These are phyloP conservation scores for Chrysanthemum makinoi DNA, from an alignment of 129 eudicot species.

Conservation along the genomic window DNA sequence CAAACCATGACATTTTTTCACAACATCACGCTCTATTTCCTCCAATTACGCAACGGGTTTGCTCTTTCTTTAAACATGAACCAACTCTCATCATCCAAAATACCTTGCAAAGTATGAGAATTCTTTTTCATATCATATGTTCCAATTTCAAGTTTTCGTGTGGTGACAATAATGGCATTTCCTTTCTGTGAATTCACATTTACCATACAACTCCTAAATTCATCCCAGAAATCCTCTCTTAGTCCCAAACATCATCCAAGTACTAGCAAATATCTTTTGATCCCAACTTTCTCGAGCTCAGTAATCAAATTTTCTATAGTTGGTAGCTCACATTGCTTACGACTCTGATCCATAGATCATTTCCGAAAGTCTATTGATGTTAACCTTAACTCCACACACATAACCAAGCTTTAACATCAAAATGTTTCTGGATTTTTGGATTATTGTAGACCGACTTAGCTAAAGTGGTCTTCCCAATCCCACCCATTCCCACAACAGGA, in stretches of 20 bases:
- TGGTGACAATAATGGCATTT: constrained; percentile 4
- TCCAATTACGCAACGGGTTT: neutral
- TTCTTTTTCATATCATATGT: neutral
- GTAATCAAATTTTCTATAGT: neutral
- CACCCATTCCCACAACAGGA: neutral
- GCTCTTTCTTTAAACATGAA: constrained; percentile 5
- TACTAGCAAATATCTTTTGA: neutral
- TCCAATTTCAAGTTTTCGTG: neutral
- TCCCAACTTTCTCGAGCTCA: neutral
- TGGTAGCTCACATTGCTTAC: neutral
- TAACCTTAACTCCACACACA: neutral
- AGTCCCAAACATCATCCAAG: neutral
- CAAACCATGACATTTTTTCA: neutral
- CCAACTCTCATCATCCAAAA: neutral
- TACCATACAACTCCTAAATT: neutral
- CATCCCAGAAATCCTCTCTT: neutral
- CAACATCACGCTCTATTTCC: neutral
- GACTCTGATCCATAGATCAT: neutral
- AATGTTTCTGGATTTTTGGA: neutral
- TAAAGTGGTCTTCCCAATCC: neutral
- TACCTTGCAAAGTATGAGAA: neutral
- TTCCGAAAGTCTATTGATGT: neutral
- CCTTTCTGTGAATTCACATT: neutral
- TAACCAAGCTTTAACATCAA: neutral
- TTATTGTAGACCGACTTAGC: neutral